Evolutionary conservation across 2,329 filamentous ascomycete species (phyloP), one percentile per base, ranked within the genome.

Genomic region (Talaromyces verruculosus): DNA sequence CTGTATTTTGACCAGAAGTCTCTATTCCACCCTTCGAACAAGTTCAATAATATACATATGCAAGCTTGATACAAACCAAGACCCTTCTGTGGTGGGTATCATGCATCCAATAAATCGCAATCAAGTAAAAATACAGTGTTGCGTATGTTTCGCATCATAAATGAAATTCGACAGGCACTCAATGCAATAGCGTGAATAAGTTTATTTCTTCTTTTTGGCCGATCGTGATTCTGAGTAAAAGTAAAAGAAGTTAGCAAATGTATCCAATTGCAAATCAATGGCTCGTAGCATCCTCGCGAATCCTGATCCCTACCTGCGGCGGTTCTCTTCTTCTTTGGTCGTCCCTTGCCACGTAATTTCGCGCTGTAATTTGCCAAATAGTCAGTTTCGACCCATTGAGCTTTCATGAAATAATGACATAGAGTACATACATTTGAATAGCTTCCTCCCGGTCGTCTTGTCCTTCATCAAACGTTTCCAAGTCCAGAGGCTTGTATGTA

Each of bases 271-370:
- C 39, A n/a, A 53, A 17, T n/a, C 10, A n/a, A 17, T 39, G 30
- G 22, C 37, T 49, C 39, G 15, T 11, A 45, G 17, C 11, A 51
- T 19, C 25, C 33, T 25, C 25, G 15, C 2, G 17, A 17, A 33
- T 25, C 30, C 25, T 53, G 35, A 62, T 39, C 19, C 71, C 70
- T 75, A 81, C 80, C 79, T 70, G 76, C 79, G 35, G 76, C 76
- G 25, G 84, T 88, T 75, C 84, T 89, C 85, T 95, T 96, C 87
- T 96, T 97, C 86, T 96, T 90, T 7, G 94, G 93, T 53, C 90
- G 87, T 64, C 89, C 89, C 84, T 98, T 97, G 71, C 93, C 93
- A 82, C 93, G 89, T 35, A 85, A 80, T 78, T 92, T 93, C 72
- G 90, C 81, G 72, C 89, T 92, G 73, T 69, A 68, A 60, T 41